Conservation (phyloP, 495 filamentous ascomycete genomes). For the Staphylotrichum longicolle region DNA sequence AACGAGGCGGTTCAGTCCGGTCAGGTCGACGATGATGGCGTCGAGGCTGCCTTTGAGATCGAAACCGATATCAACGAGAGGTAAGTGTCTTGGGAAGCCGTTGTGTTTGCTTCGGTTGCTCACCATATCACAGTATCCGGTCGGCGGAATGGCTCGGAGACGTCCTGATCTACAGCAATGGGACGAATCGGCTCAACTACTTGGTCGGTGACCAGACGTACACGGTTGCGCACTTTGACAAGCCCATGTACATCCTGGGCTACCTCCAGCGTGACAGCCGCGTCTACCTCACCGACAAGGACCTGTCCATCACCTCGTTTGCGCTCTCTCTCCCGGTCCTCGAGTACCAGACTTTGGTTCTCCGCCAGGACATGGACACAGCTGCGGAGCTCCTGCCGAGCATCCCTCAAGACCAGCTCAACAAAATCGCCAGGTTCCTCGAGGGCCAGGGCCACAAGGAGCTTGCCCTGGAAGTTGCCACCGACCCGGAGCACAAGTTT, state of each 20-base stretch:
- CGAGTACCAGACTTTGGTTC: conserved; percentile 94
- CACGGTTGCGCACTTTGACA: conserved; percentile 97
- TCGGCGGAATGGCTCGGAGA: conserved; percentile 99
- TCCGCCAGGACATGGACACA: conserved; percentile 91
- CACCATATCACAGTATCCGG: conserved; percentile 57
- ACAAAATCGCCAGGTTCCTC: conserved; percentile 96
- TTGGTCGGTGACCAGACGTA: conserved; percentile 97
- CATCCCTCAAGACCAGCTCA: conserved; percentile 86
- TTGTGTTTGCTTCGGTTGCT: conserved; percentile 9
- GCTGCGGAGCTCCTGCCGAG: conserved; percentile 79
- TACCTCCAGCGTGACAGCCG: conserved; percentile 92
- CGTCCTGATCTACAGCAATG: conserved; percentile 98
- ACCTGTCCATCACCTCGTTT: conserved; percentile 87
- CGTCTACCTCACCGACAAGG: conserved; percentile 93
- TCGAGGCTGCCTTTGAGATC: conserved; percentile 94
- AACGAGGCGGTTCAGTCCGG: conserved; percentile 75
- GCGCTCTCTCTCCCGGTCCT: conserved; percentile 89
- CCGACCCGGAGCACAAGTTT: conserved; percentile 94
- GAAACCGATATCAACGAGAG: conserved; percentile 92
- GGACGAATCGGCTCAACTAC: conserved; percentile 95
- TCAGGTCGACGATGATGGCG: conserved; percentile 88
- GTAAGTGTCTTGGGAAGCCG: conserved; percentile 37
- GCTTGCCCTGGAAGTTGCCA: conserved; percentile 90
- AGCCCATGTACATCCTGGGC: conserved; percentile 89
- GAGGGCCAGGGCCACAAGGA: conserved; percentile 98